Percentiles rank a stretch among this genome's conserved stretches.
Evolutionary conservation across 2,329 filamentous ascomycete genomes (phyloP).

Genomic region (Thelonectria olida): DNA sequence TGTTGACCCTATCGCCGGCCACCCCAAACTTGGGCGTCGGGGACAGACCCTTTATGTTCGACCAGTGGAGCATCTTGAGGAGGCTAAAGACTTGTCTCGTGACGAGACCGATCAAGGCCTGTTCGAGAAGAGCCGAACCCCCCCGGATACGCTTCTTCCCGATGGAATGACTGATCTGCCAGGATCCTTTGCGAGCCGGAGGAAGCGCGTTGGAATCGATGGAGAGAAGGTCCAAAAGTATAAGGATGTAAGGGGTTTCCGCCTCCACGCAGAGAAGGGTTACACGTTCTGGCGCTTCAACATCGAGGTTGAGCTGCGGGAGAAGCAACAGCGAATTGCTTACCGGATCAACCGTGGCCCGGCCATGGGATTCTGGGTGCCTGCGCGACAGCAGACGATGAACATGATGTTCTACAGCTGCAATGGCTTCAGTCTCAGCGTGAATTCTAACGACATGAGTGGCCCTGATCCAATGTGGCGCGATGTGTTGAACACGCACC

Average conservation of each 20-base stretch:
- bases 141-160: conserved; percentile 55
- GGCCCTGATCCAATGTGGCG: conserved; percentile 97
- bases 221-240: conserved; percentile 85
- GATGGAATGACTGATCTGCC: conserved; percentile 58
- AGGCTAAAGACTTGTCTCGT: conserved; percentile 79
- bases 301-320: conserved; percentile 85
- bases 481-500: conserved; percentile 92
- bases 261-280: conserved; percentile 85
- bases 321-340: conserved; percentile 83
- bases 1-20: conserved; percentile 87
- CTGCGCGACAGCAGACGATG: conserved; percentile 85
- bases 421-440: conserved; percentile 90
- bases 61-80: conserved; percentile 86
- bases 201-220: conserved; percentile 66
- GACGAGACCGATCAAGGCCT: conserved; percentile 84
- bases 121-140: conserved; percentile 74
- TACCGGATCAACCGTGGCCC: conserved; percentile 96
- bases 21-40: conserved; percentile 84
- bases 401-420: conserved; percentile 99
- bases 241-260: conserved; percentile 82
- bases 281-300: conserved; percentile 98
- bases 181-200: conserved; percentile 63
- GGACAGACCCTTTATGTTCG: conserved; percentile 89
- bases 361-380: conserved; percentile 93
- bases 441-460: conserved; percentile 81